Evolutionary conservation across 2,329 filamentous ascomycete species (phyloP).

Genomic region (Diaporthe destruens): DNA sequence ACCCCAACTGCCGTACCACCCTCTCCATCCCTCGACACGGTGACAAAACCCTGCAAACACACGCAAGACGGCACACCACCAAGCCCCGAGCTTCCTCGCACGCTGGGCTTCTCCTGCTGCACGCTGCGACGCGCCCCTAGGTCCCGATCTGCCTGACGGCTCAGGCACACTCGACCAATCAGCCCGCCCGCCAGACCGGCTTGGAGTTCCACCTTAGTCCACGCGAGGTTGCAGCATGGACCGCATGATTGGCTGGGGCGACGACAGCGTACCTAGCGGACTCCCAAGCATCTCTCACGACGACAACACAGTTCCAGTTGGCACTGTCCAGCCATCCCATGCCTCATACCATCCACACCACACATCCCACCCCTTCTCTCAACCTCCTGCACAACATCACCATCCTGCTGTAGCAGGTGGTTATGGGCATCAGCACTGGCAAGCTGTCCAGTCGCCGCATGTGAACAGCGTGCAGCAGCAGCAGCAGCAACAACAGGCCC

Average conservation of each 20-base stretch:
- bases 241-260: slow-evolving; percentile 42
- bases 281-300: slow-evolving; percentile 41
- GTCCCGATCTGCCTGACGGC: slow-evolving; percentile 32
- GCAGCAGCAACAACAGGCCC: slow-evolving; percentile 38
- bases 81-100: slow-evolving; percentile 21
- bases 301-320: slow-evolving; percentile 43
- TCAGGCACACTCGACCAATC: slow-evolving; percentile 40
- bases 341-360: slow-evolving; percentile 41
- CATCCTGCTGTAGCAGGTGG: slow-evolving; percentile 42
- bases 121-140: slow-evolving; percentile 30
- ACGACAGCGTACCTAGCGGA: slow-evolving; percentile 40
- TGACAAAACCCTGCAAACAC: slow-evolving; percentile 34
- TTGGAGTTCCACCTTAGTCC: slow-evolving; percentile 39
- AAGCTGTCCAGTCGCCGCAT: slow-evolving; percentile 45
- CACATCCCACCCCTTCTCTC: slow-evolving; percentile 39
- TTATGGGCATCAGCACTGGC: slow-evolving; percentile 42
- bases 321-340: slow-evolving; percentile 40
- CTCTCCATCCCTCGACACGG: slow-evolving; percentile 30
- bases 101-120: slow-evolving; percentile 32
- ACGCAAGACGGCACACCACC: slow-evolving; percentile 25
- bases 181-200: slow-evolving; percentile 34
- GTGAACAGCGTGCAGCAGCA: slow-evolving; percentile 41
- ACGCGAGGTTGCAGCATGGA: slow-evolving; percentile 41
- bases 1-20: slow-evolving; percentile 35
- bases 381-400: slow-evolving; percentile 41